Conservation (phyloP, 1,284 basidiomycete species). For the Boletus semigastroideus region DNA sequence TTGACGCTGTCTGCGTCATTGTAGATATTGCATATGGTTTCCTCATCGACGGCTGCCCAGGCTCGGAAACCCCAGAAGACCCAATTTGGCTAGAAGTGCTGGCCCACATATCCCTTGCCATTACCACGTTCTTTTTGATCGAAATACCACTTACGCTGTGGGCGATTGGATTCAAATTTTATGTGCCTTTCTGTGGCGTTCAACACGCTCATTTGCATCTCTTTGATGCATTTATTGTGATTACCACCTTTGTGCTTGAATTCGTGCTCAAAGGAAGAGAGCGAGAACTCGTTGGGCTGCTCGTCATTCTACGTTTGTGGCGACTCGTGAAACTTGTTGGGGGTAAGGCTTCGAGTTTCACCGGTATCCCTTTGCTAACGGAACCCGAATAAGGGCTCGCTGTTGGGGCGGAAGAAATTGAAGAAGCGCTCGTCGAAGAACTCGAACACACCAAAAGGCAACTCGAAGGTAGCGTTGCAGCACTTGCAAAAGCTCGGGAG, state of each 20-base stretch:
- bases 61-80: constrained; percentile 42
- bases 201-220: constrained; percentile 61
- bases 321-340: constrained; percentile 75
- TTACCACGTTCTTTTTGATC: constrained; percentile 69
- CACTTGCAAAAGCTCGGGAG: constrained; percentile 35
- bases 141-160: constrained; percentile 73
- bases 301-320: constrained; percentile 76
- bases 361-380: constrained; percentile 2
- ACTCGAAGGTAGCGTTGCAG: constrained; percentile 43
- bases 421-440: constrained; percentile 50
- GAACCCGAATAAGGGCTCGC: constrained; percentile 54
- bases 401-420: constrained; percentile 69
- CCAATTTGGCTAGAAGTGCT: constrained; percentile 65
- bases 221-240: constrained; percentile 69
- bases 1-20: constrained; percentile 67
- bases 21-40: constrained; percentile 68
- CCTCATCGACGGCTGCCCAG: constrained; percentile 52
- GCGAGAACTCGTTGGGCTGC: constrained; percentile 65
- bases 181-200: constrained; percentile 53
- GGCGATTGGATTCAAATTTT: constrained; percentile 58
- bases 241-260: constrained; percentile 73
- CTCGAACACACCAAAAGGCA: constrained; percentile 48
- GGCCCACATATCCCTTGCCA: constrained; percentile 60
- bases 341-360: constrained; percentile 43
- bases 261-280: constrained; percentile 63